phyloP scores from a whole-genome alignment of 2,329 filamentous ascomycete species.

The Stenocarpella maydis region DNA sequence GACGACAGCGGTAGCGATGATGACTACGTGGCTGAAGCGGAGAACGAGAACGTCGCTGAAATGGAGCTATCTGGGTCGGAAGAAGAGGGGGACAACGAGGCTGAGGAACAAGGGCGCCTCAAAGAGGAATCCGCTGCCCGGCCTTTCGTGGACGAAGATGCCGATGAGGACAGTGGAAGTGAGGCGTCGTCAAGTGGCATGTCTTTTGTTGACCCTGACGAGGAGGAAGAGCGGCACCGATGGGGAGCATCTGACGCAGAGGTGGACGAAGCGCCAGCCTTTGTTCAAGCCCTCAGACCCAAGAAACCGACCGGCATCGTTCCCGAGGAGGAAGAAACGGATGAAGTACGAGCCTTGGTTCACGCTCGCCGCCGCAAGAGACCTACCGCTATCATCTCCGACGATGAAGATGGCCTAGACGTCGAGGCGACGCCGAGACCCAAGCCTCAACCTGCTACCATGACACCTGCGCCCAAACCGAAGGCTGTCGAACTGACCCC shows the following conservation, averaged over 20 bases:
- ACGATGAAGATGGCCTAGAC: conserved; percentile 69
- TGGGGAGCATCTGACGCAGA: conserved; percentile 49
- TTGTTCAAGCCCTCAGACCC: conserved; percentile 50
- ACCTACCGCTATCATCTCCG: conserved; percentile 63
- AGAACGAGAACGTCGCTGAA: conserved; percentile 48
- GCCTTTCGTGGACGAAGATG: conserved; percentile 50
- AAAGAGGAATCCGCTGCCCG: conserved; percentile 40
- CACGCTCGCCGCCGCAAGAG: conserved; percentile 58
- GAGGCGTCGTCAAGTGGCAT: conserved; percentile 46
- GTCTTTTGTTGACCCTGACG: conserved; percentile 50
- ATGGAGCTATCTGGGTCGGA: conserved; percentile 55
- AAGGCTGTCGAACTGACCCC: conserved; percentile 40
- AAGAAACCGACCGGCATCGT: conserved; percentile 62
- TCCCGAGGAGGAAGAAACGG: conserved; percentile 45
- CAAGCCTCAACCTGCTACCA: conserved; percentile 51
- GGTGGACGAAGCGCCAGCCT: conserved; percentile 25
- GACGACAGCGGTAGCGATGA: conserved; percentile 65
- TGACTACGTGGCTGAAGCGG: conserved; percentile 54
- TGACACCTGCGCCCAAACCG: conserved; percentile 28
- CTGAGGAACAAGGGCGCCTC: conserved; percentile 48
- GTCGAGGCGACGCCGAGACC: conserved; percentile 59
- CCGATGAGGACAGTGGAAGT: conserved; percentile 45
- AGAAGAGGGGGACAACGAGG: conserved; percentile 46
- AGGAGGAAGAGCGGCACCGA: conserved; percentile 42
- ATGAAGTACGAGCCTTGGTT: conserved; percentile 20